These are phyloP conservation scores for Monilinia laxa DNA, from an alignment of 2,329 filamentous ascomycete genomes.

Conservation along the genomic window DNA sequence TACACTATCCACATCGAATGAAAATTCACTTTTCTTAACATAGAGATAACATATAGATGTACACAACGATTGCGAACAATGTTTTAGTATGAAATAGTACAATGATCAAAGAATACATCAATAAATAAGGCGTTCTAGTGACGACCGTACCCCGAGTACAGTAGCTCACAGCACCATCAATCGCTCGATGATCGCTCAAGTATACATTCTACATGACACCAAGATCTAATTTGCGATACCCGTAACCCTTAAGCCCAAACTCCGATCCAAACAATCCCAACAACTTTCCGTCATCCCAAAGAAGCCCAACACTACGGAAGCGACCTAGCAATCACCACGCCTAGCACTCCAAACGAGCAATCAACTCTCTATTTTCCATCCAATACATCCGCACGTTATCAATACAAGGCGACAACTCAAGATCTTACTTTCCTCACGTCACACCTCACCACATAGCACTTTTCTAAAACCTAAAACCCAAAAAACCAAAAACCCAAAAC, in stretches of 20 bases:
- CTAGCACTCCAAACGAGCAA: neutral
- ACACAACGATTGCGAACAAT: neutral
- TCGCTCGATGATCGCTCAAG: neutral
- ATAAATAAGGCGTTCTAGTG: conserved; percentile 10
- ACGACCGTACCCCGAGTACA: conserved; percentile 1
- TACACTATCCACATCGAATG: neutral
- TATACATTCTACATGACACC: neutral
- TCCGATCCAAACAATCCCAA: conserved; percentile 10
- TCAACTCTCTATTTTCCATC: neutral
- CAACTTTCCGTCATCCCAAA: conserved; percentile 15
- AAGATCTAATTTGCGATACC: conserved; percentile 5
- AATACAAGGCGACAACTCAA: neutral
- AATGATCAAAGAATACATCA: conserved; percentile 7
- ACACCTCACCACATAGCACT: neutral
- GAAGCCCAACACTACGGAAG: conserved; percentile 12
- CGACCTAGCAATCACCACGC: neutral
- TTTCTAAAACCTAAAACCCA: too few relatives aligned
- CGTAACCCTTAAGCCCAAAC: neutral
- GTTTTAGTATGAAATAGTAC: conserved; percentile 5
- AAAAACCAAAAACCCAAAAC: neutral
- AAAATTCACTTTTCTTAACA: neutral
- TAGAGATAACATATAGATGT: neutral
- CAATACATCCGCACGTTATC: neutral
- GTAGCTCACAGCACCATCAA: neutral
- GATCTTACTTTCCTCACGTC: neutral